Conservation (phyloP, 345 rosid genomes). For the Eutrema japonicum region DNA sequence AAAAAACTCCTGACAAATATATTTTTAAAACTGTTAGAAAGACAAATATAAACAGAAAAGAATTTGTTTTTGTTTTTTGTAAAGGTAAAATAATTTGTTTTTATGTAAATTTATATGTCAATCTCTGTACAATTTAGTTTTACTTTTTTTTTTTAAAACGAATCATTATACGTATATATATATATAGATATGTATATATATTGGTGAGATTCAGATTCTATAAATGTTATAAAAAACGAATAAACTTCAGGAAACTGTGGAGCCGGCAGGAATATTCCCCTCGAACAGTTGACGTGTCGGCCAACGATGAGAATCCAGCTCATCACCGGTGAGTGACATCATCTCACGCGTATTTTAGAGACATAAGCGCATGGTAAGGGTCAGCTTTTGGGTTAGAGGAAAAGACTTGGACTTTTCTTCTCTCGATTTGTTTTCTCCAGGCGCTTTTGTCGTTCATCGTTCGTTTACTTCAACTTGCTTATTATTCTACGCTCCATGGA, state of each 20-base stretch:
- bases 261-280: conserved; percentile 35
- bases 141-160: too few relatives aligned
- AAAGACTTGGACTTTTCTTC: conserved; percentile 23
- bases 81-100: background rate
- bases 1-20: background rate
- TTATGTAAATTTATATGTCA: background rate
- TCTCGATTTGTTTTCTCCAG: conserved; percentile 30
- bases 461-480: conserved; percentile 34
- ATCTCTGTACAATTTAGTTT: background rate
- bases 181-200: too few relatives aligned
- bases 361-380: conserved; percentile 17
- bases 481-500: conserved; percentile 28
- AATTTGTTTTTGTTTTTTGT: too few relatives aligned
- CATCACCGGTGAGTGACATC: background rate
- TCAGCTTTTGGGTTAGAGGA: conserved; percentile 6
- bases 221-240: background rate
- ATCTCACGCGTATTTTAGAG: conserved; percentile 23
- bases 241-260: background rate
- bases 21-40: background rate
- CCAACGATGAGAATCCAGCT: conserved; percentile 28
- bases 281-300: conserved; percentile 29
- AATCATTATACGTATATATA: background rate
- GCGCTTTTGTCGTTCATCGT: conserved; percentile 31
- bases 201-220: conserved; percentile 25
- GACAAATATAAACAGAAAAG: background rate